Evolutionary conservation across 1,284 basidiomycete genomes (phyloP).

Genomic region (Psilocybe mexicana): DNA sequence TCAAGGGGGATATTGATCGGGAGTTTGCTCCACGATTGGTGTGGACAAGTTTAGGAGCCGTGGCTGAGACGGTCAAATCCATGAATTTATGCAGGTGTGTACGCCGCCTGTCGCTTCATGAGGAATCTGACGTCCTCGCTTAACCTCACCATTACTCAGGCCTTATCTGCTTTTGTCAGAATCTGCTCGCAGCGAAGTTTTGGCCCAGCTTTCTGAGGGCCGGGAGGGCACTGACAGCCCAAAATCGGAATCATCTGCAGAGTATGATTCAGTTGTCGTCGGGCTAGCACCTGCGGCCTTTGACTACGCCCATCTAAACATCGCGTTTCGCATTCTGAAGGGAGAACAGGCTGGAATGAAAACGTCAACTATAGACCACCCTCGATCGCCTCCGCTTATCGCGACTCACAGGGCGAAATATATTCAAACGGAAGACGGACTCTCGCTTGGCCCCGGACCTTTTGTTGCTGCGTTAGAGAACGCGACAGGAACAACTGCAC

Average conservation of each 20-base stretch:
- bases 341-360: conserved; percentile 23
- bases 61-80: conserved; percentile 46
- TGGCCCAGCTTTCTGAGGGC: background rate
- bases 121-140: background rate
- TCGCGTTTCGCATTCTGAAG: conserved; percentile 64
- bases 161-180: conserved; percentile 62
- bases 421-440: conserved; percentile 41
- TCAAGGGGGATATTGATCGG: background rate
- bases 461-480: conserved; percentile 67
- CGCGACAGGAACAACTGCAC: conserved; percentile 49
- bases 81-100: conserved; percentile 45
- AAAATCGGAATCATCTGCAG: background rate
- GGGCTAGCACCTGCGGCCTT: conserved; percentile 59
- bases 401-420: conserved; percentile 60
- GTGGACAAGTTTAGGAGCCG: conserved; percentile 65
- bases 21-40: conserved; percentile 35
- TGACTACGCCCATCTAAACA: conserved; percentile 59
- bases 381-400: conserved; percentile 40
- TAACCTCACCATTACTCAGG: conserved; percentile 30
- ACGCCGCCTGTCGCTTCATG: background rate
- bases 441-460: conserved; percentile 70
- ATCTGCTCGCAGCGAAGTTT: conserved; percentile 55
- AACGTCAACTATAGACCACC: background rate
- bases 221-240: background rate
- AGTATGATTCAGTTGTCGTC: conserved; percentile 65